A percentile compares a stretch with the other conserved stretches of the same genome.
phyloP scores from a whole-genome alignment of 176 grass and related monocot genomes.

The Pontederia crassipes region DNA sequence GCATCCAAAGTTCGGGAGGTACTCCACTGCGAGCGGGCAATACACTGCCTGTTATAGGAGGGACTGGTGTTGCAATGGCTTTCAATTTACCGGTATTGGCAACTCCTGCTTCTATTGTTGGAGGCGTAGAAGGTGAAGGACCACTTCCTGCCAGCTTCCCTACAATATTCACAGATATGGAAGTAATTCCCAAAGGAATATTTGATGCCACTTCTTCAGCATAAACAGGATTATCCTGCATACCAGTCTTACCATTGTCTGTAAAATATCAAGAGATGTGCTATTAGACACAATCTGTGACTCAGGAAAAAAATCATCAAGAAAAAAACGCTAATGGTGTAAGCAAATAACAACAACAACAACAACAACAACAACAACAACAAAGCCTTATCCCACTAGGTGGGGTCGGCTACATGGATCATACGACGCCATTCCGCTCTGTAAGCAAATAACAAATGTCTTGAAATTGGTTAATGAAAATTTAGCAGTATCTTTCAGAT shows the following conservation, averaged over 20 bases:
- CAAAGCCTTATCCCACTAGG: too few species aligned
- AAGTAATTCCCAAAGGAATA: slow-evolving; percentile 20
- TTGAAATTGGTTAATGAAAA: too few species aligned
- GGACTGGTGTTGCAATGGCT: slow-evolving; percentile 26
- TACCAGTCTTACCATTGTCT: slow-evolving; percentile 14
- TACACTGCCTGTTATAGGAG: slow-evolving; percentile 22
- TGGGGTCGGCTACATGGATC: too few species aligned
- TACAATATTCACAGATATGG: slow-evolving; percentile 20
- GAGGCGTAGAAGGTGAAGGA: slow-evolving; percentile 24
- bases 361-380: too few species aligned
- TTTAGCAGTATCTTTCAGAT: too few species aligned
- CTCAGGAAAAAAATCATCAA: background rate
- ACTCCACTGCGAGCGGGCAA: slow-evolving; percentile 29
- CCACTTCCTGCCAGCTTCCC: slow-evolving; percentile 29
- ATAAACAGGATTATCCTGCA: slow-evolving; percentile 18
- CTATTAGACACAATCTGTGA: background rate
- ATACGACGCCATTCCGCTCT: too few species aligned
- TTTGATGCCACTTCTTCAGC: slow-evolving; percentile 38
- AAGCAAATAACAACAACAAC: too few species aligned
- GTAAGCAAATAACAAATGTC: too few species aligned
- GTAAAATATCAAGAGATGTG: slow-evolving; percentile 10
- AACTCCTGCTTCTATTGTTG: slow-evolving; percentile 20
- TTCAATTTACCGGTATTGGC: slow-evolving; percentile 19
- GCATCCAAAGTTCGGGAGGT: slow-evolving; percentile 34
- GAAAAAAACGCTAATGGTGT: background rate